Evolutionary conservation across 2,329 filamentous ascomycete genomes (phyloP).

Genomic region (Nothomitra cinnamomea): DNA sequence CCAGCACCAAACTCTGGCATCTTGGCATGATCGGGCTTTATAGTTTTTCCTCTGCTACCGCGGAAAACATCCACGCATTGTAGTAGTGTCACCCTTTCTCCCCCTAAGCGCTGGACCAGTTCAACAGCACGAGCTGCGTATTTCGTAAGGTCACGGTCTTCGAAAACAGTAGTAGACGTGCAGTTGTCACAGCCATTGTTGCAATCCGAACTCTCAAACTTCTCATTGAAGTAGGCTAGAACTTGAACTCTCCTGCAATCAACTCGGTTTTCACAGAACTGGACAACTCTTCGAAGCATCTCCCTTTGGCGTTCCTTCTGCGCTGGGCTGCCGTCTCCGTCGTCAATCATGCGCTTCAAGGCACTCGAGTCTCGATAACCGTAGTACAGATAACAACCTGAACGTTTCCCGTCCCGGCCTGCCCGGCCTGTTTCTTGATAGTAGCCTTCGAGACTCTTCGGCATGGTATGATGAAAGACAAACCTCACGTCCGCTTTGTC

Average conservation of each 20-base stretch:
- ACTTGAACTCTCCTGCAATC: slow-evolving; percentile 82
- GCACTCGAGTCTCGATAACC: slow-evolving; percentile 58
- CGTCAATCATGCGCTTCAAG: slow-evolving; percentile 64
- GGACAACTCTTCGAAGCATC: slow-evolving; percentile 72
- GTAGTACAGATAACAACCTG: slow-evolving; percentile 83
- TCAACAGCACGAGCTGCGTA: slow-evolving; percentile 54
- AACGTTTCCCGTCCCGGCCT: slow-evolving; percentile 73
- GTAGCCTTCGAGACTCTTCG: slow-evolving; percentile 92
- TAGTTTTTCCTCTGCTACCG: slow-evolving; percentile 45
- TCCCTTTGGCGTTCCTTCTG: slow-evolving; percentile 71
- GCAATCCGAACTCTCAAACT: slow-evolving; percentile 57
- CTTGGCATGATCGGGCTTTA: slow-evolving; percentile 32
- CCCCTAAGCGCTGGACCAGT: slow-evolving; percentile 42
- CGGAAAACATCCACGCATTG: slow-evolving; percentile 75
- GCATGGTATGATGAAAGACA: slow-evolving; percentile 82
- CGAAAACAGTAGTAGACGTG: slow-evolving; percentile 51
- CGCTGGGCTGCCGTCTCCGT: slow-evolving; percentile 56
- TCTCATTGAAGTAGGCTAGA: slow-evolving; percentile 85
- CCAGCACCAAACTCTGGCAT: slow-evolving; percentile 50
- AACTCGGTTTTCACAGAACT: slow-evolving; percentile 76
- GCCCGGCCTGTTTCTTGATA: slow-evolving; percentile 96
- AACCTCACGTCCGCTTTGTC: slow-evolving; percentile 95
- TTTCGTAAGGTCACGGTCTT: slow-evolving; percentile 58
- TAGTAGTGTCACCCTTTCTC: slow-evolving; percentile 49
- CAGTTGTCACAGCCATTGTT: slow-evolving; percentile 77